Evolutionary conservation across 2,329 filamentous ascomycete genomes (phyloP).

Genomic region (Penicillium sp.): DNA sequence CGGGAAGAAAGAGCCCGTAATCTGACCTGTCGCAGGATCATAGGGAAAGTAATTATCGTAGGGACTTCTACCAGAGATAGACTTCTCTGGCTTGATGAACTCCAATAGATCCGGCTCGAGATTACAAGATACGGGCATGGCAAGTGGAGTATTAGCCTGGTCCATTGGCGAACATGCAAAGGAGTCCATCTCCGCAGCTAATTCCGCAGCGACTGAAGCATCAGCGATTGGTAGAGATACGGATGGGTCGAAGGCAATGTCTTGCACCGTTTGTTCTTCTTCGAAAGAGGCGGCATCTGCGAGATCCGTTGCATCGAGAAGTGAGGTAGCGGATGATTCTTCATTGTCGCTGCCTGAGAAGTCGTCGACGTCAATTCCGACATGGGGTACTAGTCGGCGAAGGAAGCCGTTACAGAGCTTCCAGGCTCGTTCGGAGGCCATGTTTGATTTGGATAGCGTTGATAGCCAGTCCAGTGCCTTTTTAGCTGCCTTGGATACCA

Average conservation of each 20-base stretch:
- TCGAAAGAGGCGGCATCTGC: conserved; percentile 10
- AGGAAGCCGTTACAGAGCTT: conserved; percentile 39
- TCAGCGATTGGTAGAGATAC: conserved; percentile 6
- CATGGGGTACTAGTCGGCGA: conserved; percentile 32
- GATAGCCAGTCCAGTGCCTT: conserved; percentile 38
- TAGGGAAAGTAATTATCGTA: conserved; percentile 36
- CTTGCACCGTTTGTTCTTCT: conserved; percentile 6
- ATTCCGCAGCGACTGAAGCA: conserved; percentile 6
- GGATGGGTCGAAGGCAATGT: conserved; percentile 24
- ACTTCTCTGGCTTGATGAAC: conserved; percentile 32
- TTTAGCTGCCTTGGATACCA: conserved; percentile 35
- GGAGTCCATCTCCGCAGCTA: conserved; percentile 22
- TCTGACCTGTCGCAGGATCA: conserved; percentile 36
- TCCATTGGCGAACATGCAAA: conserved; percentile 28
- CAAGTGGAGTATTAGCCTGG: conserved; percentile 21
- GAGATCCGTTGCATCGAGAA: conserved; percentile 19
- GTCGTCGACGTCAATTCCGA: conserved; percentile 32
- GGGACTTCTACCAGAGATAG: conserved; percentile 17
- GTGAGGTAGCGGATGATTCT: conserved; percentile 15
- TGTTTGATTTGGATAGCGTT: conserved; percentile 30
- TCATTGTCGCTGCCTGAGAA: conserved; percentile 27
- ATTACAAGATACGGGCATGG: conserved; percentile 14
- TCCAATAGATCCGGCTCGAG: conserved; percentile 29
- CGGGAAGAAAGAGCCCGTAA: conserved; percentile 42
- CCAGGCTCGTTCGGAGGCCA: conserved; percentile 34